phyloP scores from a whole-genome alignment of 2,329 filamentous ascomycete genomes.

The Cladobotryum mycophilum region DNA sequence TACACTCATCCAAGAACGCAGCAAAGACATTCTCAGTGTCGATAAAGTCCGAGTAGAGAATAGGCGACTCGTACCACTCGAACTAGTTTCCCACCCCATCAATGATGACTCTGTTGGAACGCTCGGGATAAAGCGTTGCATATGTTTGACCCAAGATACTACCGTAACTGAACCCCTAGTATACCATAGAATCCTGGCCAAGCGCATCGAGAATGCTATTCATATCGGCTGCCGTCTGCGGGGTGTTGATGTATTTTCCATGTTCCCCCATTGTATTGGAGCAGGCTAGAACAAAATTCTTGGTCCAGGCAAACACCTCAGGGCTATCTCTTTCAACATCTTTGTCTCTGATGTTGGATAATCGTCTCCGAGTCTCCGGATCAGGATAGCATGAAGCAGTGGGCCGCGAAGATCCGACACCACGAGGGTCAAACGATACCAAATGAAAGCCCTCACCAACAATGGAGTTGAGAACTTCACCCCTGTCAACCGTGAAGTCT shows the following conservation, averaged over 20 bases:
- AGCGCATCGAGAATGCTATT: conserved; percentile 41
- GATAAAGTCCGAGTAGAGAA: no score
- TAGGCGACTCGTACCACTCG: no score
- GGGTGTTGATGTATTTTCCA: conserved; percentile 41
- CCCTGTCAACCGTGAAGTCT: conserved; percentile 26
- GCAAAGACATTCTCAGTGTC: no score
- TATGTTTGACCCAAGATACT: conserved; percentile 12
- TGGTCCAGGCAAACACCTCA: conserved; percentile 38
- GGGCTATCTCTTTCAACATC: conserved; percentile 26
- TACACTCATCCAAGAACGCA: no score
- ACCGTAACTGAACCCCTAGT: conserved; percentile 40
- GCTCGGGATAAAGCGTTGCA: conserved; percentile 24
- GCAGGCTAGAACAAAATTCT: conserved; percentile 36
- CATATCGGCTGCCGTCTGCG: conserved; percentile 46
- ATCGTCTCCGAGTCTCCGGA: no score
- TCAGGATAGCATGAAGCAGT: no score
- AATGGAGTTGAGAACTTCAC: conserved; percentile 26
- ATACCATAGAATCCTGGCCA: conserved; percentile 27
- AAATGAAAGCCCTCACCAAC: conserved; percentile 40
- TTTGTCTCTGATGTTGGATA: no score
- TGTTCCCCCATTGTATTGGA: conserved; percentile 39
- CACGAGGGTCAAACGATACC: conserved; percentile 28
- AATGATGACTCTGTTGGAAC: conserved; percentile 26
- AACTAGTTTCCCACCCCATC: conserved; percentile 22
- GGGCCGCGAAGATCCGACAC: no score